phyloP scores from a whole-genome alignment of 108 stramenopile genomes.

The Chaetoceros muelleri region DNA sequence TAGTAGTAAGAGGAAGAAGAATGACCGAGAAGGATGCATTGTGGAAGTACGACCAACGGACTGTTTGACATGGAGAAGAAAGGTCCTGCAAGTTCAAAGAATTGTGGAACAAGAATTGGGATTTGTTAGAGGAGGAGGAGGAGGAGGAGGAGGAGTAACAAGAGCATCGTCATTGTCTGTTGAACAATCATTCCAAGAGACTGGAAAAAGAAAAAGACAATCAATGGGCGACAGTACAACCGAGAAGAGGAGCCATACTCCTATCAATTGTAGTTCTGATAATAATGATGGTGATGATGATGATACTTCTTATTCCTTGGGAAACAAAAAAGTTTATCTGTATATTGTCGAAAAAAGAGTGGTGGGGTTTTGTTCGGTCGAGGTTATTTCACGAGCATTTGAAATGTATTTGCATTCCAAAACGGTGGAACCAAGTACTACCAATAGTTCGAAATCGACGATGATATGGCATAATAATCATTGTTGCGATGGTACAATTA shows the following conservation, averaged over 20 bases:
- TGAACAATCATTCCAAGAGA: slow-evolving; percentile 11
- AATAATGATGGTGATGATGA: slow-evolving; percentile 1
- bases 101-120: slow-evolving; percentile 57
- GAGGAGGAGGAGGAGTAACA: neutral
- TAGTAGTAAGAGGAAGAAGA: slow-evolving; percentile 20
- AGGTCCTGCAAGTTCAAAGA: slow-evolving; percentile 28
- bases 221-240: neutral
- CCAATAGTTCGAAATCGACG: neutral
- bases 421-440: neutral
- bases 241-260: neutral
- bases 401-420: slow-evolving; percentile 12
- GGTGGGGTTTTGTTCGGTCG: slow-evolving; percentile 40
- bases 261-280: too few relatives aligned
- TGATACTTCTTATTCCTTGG: slow-evolving; percentile 3
- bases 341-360: slow-evolving; percentile 51
- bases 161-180: slow-evolving; percentile 3
- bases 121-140: slow-evolving; percentile 17
- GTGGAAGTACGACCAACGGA: slow-evolving; percentile 35
- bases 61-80: slow-evolving; percentile 18
- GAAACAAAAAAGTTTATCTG: slow-evolving; percentile 31
- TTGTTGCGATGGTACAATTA: slow-evolving; percentile 1
- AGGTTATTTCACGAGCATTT: slow-evolving; percentile 44
- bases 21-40: slow-evolving; percentile 7
- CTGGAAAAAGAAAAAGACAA: slow-evolving; percentile 10
- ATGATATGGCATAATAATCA: neutral